Conservation (phyloP, 768 basidiomycete genomes). For the Hygrophorus russula region DNA sequence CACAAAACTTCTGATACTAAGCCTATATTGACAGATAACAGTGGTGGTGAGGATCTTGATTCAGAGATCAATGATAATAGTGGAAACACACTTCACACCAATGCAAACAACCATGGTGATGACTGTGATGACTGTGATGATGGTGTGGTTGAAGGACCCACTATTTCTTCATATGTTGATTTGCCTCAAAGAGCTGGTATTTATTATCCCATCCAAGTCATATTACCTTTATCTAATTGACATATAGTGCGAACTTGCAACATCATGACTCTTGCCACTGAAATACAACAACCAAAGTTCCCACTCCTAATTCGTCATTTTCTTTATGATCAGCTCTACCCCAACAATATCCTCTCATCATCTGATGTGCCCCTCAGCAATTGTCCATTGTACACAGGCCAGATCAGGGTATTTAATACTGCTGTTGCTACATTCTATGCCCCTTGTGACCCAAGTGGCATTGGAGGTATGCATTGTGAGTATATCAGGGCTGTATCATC, state of each 20-base stretch:
- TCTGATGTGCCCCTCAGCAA: neutral
- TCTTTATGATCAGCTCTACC: constrained; percentile 1
- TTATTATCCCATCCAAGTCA: too few relatives aligned
- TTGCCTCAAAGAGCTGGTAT: neutral
- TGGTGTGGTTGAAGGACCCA: neutral
- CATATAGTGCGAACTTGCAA: neutral
- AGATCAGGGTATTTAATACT: constrained; percentile 5
- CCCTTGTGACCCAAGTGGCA: constrained; percentile 15
- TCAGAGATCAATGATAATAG: too few relatives aligned
- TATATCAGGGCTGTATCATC: constrained; percentile 11
- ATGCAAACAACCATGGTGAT: neutral
- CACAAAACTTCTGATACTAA: too few relatives aligned
- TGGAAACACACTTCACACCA: neutral
- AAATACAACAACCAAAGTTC: constrained; percentile 11
- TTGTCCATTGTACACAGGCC: neutral
- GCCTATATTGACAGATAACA: neutral
- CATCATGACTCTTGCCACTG: constrained; percentile 4
- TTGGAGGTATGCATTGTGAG: constrained; percentile 17
- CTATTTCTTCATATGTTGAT: neutral
- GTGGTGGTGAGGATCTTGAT: neutral
- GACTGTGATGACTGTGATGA: neutral
- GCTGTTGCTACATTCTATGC: constrained; percentile 14
- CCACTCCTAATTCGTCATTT: constrained; percentile 13
- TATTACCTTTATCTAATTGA: neutral
- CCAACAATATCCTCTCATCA: neutral